Percentiles rank a stretch among this genome's conserved stretches.
Evolutionary conservation across 164 flowering plant species (phyloP).

Genomic region (Hamamelis virginiana): DNA sequence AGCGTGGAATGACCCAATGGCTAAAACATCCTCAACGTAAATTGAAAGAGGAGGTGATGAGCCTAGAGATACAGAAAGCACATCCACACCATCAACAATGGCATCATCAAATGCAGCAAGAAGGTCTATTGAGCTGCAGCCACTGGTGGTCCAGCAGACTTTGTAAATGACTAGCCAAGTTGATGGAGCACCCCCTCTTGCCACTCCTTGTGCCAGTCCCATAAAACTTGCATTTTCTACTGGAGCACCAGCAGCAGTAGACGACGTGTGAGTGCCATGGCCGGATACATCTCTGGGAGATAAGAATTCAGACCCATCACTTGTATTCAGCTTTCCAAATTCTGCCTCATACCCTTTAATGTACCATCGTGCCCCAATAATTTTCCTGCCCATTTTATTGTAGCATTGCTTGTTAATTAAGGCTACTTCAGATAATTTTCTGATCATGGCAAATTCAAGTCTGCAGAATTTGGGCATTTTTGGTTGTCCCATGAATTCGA

Average conservation of each 20-base stretch:
- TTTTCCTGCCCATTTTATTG: conserved; percentile 34
- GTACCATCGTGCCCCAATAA: conserved; percentile 60
- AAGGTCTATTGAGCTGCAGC: conserved; percentile 43
- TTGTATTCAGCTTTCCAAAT: conserved; percentile 31
- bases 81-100: conserved; percentile 49
- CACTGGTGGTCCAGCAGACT: conserved; percentile 47
- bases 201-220: conserved; percentile 45
- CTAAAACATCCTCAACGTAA: conserved; percentile 38
- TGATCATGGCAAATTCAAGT: no score
- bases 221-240: conserved; percentile 39
- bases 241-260: conserved; percentile 45
- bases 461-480: no score
- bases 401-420: not conserved
- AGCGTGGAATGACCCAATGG: conserved; percentile 57
- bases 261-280: conserved; percentile 61
- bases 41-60: conserved; percentile 25
- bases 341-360: conserved; percentile 46
- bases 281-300: conserved; percentile 55
- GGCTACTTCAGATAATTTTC: not conserved
- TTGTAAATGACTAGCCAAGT: conserved; percentile 49
- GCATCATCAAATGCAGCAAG: conserved; percentile 61
- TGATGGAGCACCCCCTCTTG: conserved; percentile 49
- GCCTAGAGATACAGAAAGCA: conserved; percentile 50
- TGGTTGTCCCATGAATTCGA: no score
- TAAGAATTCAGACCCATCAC: conserved; percentile 28